Percentiles rank a stretch among this genome's conserved stretches.
These are phyloP conservation scores for Incumbomyces delicatus DNA, from an alignment of 2,329 filamentous ascomycete genomes.

Conservation along the genomic window DNA sequence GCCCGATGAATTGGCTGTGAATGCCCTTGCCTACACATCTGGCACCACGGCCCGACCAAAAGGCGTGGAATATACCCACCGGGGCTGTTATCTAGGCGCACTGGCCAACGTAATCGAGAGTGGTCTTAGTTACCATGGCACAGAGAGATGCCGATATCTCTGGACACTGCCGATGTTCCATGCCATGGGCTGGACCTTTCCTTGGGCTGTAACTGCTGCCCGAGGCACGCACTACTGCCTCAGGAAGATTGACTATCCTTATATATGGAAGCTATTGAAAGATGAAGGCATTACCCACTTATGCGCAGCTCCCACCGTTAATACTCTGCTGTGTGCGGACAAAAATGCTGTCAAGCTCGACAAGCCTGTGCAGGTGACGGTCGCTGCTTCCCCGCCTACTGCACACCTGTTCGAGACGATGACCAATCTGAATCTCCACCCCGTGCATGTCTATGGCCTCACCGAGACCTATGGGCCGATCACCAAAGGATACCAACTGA, in stretches of 20 bases:
- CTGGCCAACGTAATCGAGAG: constrained; percentile 83
- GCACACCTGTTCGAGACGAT: constrained; percentile 89
- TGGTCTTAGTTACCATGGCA: constrained; percentile 61
- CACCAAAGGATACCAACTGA: constrained; percentile 84
- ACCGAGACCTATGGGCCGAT: constrained; percentile 91
- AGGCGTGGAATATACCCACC: constrained; percentile 84
- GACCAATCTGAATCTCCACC: constrained; percentile 73
- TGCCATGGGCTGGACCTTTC: constrained; percentile 68
- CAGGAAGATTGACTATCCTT: constrained; percentile 85
- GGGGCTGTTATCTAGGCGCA: constrained; percentile 75
- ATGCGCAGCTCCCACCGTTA: constrained; percentile 91
- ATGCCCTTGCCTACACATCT: constrained; percentile 87
- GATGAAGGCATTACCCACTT: constrained; percentile 86
- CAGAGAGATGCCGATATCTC: constrained; percentile 63
- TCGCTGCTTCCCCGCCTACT: constrained; percentile 83
- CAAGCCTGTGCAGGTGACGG: constrained; percentile 70
- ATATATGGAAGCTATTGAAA: constrained; percentile 84
- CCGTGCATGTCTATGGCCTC: constrained; percentile 85
- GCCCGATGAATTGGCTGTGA: constrained; percentile 64
- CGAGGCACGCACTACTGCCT: constrained; percentile 92
- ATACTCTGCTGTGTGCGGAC: constrained; percentile 78
- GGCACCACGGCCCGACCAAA: constrained; percentile 89
- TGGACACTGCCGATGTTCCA: constrained; percentile 90
- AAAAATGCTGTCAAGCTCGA: constrained; percentile 62
- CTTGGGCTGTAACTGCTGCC: constrained; percentile 86